These are phyloP conservation scores for Bromus sterilis DNA, from an alignment of 176 grass and related monocot genomes.

Conservation along the genomic window DNA sequence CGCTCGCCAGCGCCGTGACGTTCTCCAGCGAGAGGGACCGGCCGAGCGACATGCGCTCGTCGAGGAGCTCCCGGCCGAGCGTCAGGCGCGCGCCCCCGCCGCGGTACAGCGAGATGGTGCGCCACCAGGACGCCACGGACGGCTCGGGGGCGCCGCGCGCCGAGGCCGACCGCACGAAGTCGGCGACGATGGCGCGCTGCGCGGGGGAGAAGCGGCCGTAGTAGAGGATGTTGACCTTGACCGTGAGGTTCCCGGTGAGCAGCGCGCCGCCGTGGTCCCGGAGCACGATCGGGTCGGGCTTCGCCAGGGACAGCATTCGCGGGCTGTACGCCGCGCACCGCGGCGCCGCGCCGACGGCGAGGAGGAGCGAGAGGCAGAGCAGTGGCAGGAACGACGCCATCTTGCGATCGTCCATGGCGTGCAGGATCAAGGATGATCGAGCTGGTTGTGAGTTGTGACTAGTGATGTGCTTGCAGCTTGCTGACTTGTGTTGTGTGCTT, in stretches of 20 bases:
- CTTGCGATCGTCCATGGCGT: background rate
- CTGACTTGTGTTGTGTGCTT: background rate
- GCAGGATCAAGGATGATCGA: background rate
- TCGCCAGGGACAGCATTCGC: conserved; percentile 61
- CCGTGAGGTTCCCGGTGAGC: conserved; percentile 56
- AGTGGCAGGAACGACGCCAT: background rate
- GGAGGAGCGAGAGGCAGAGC: conserved; percentile 10
- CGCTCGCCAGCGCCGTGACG: conserved; percentile 38
- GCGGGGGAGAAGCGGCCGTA: conserved; percentile 59
- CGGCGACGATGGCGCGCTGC: conserved; percentile 52
- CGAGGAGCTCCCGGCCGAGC: conserved; percentile 41
- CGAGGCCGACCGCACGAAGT: conserved; percentile 66
- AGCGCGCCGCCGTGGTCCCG: conserved; percentile 55
- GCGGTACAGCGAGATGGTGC: conserved; percentile 44
- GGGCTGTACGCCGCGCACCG: conserved; percentile 31
- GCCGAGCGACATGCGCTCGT: conserved; percentile 48
- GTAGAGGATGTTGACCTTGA: conserved; percentile 75
- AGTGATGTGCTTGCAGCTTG: background rate
- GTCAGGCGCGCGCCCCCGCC: conserved; percentile 24
- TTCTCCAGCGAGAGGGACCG: conserved; percentile 43
- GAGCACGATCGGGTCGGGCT: conserved; percentile 55
- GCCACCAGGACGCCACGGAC: conserved; percentile 91
- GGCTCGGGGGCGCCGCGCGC: background rate
- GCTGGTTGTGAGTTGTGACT: background rate
- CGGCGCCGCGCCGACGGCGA: background rate